Base-by-base conservation (phyloP, 805 yeast genomes). In the Nakazawaea populi region DNA sequence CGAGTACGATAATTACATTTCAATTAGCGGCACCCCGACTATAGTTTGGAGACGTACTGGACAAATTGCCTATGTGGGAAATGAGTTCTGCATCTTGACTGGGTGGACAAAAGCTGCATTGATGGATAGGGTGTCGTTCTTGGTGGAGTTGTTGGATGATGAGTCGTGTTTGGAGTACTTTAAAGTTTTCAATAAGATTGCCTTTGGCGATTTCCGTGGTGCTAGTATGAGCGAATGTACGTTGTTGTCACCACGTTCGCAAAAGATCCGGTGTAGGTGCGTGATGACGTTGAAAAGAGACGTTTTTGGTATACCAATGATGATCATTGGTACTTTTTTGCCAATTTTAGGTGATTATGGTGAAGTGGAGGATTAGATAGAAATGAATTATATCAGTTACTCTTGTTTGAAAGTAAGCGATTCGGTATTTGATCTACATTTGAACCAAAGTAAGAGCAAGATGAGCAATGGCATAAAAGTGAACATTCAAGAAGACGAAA, bases 11-110 rank as follows among this genome's bases (percentile, higher is more conserved):
- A 87, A 85, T 64, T 87, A 88, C 63, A 86, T 94, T 39, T 76
- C 82, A 27, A 82, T 87, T 24, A 82, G 89, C 35, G 97, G 97
- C 0, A 92, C 97, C 0, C 98, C 98, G 2, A 90, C 97, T 0
- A 79, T 92, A 27, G 92, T 90, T 4, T 92, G 98, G 98, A 74
- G 99, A 57, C 76, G 98, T 48, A 90, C 97, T 1, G 96, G 97
- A 7, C 96, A 92, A 65, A 87, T 92, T 10, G 94, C 96, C 0
- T 92, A 91, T 54, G 96, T 91, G 3, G 96, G 96, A n/a, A 87
- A 87, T 56, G 98, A 92, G 66, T 92, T 92, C 64, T 85, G 94
- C 58, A 80, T 88, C 14, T 71, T 92, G 18, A 89, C 97, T 0
- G 97, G 98, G 1, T 92, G 97, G 97, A 70, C 83, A 6, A 77